Evolutionary conservation across 2,329 filamentous ascomycete genomes (phyloP), one percentile per base, ranked within the genome.

Genomic region (Trichophyton mentagrophytes): DNA sequence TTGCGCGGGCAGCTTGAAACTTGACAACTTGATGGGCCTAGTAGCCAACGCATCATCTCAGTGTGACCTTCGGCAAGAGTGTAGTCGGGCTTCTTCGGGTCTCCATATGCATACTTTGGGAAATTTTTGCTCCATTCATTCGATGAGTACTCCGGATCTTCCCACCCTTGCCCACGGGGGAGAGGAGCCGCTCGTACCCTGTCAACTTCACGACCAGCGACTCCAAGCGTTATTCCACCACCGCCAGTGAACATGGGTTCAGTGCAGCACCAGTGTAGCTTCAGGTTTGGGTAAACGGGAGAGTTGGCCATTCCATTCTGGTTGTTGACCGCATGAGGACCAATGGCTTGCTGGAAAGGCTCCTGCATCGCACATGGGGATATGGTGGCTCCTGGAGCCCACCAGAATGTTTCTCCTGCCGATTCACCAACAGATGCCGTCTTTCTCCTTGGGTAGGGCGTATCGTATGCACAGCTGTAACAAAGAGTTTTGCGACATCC

Each of bases 341-440:
- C 66, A 53, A 25, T 33, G 3, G 44, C 44, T 25, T 68, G 66
- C 67, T 71, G 68, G 5, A 72, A 67, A 9, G 72, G 75, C 67
- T 84, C 81, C 60, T 78, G 78, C 80, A 84, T 83, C n/a, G 79
- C 73, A 63, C 82, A 82, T 1, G 81, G 81, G 11, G 80, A 82
- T 51, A 77, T 74, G 11, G 73, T 75, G 4, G 78, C 77, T n/a
- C 79, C 79, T 1, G 80, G 80, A 2, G 81, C 80, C 81, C 81
- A 84, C 81, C 81, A 84, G 63, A 80, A 78, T n/a, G 73, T 72
- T 56, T 76, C 69, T n/a, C 66, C 66, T 3, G 61, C 33, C 13
- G 60, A 63, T 9, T 62, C 61, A 13, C 60, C 62, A 13, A 57
- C 61, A 44, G 63, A 27, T 56, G 61, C 64, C 38, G 66, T 59